phyloP scores from a whole-genome alignment of 306 rosid genomes.

The Morella rubra region DNA sequence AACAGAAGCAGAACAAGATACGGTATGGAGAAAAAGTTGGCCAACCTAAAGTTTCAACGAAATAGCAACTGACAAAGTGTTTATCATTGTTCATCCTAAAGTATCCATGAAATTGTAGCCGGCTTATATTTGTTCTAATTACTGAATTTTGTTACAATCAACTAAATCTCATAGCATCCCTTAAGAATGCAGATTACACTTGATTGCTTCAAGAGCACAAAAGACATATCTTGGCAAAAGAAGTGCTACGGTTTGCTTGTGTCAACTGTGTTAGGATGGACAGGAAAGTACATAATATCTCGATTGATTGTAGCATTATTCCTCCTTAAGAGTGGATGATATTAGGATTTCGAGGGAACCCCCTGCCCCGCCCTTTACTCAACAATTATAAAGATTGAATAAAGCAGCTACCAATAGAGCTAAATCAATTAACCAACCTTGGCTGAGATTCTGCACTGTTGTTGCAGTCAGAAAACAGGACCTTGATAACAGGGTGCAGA shows the following conservation, averaged over 20 bases:
- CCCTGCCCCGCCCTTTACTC: background rate
- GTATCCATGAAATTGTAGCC: too few relatives aligned
- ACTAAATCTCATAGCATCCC: background rate
- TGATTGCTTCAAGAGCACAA: background rate
- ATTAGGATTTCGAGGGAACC: background rate
- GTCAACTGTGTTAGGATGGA: background rate
- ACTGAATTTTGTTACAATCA: too few relatives aligned
- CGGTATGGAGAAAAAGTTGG: background rate
- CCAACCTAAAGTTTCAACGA: too few relatives aligned
- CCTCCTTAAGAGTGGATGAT: background rate
- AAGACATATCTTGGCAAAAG: background rate
- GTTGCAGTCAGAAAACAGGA: slow-evolving; percentile 62
- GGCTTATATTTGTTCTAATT: too few relatives aligned
- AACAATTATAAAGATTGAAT: background rate
- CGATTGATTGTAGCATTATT: background rate
- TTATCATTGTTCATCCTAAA: too few relatives aligned
- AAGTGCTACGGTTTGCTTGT: background rate
- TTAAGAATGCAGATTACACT: background rate
- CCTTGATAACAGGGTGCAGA: slow-evolving; percentile 64
- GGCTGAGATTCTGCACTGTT: slow-evolving; percentile 48
- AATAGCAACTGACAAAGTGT: too few relatives aligned
- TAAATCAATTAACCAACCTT: slow-evolving; percentile 49
- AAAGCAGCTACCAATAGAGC: background rate
- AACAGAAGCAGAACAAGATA: background rate
- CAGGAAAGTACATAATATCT: background rate